phyloP scores from a whole-genome alignment of 2,329 filamentous ascomycete species.

The Aspergillus glaucus region DNA sequence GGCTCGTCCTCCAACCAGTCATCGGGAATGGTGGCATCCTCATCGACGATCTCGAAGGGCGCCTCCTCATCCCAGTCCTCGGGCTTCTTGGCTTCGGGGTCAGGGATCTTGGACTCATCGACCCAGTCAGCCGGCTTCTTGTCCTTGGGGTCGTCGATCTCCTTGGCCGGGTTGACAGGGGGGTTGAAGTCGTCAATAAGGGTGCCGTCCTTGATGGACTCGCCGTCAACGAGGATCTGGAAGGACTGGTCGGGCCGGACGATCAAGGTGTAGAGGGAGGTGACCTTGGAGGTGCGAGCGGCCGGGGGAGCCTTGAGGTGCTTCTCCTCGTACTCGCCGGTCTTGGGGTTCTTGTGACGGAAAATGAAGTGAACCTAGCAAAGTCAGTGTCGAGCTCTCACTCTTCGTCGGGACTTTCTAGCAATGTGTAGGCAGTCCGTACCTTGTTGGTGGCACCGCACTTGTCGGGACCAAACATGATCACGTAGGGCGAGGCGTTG shows the following conservation, averaged over 20 bases:
- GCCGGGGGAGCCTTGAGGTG: slow-evolving; percentile 78
- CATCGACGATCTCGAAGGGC: slow-evolving; percentile 90
- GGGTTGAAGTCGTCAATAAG: slow-evolving; percentile 92
- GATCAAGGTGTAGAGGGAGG: slow-evolving; percentile 92
- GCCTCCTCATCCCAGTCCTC: slow-evolving; percentile 99
- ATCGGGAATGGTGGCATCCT: slow-evolving; percentile 82
- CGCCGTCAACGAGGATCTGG: slow-evolving; percentile 84
- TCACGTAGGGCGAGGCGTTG: slow-evolving; percentile 94
- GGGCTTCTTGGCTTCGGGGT: slow-evolving; percentile 91
- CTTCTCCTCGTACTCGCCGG: slow-evolving; percentile 99
- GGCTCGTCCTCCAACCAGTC: slow-evolving; percentile 96
- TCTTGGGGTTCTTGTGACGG: slow-evolving; percentile 99
- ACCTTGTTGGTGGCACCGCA: slow-evolving; percentile 99
- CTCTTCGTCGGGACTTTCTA: neutral
- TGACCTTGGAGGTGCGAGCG: slow-evolving; percentile 84
- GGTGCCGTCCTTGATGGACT: slow-evolving; percentile 78
- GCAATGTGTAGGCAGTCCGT: slow-evolving; percentile 33
- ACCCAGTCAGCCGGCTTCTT: slow-evolving; percentile 94
- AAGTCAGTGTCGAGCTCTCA: slow-evolving; percentile 9
- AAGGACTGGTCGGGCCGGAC: slow-evolving; percentile 96
- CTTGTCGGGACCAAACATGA: slow-evolving; percentile 99
- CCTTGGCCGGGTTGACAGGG: slow-evolving; percentile 84
- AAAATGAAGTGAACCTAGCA: slow-evolving; percentile 79
- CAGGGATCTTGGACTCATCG: slow-evolving; percentile 82
- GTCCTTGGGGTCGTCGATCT: slow-evolving; percentile 94